These are phyloP conservation scores for Panicum virgatum DNA, from an alignment of 202 grass and related monocot genomes.

Conservation along the genomic window DNA sequence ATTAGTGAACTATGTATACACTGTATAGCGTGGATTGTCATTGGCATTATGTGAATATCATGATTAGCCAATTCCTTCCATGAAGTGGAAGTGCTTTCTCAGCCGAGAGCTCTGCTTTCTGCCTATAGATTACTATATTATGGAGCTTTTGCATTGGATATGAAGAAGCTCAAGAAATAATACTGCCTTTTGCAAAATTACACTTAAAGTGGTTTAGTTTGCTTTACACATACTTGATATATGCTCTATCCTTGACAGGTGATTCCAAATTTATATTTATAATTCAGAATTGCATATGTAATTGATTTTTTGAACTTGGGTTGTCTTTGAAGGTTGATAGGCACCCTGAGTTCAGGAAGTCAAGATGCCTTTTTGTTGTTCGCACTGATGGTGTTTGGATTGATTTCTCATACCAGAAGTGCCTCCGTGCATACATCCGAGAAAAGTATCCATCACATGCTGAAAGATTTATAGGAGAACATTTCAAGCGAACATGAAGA, in stretches of 20 bases:
- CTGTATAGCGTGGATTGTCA: background rate
- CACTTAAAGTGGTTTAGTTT: background rate
- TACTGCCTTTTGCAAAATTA: background rate
- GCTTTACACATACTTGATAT: background rate
- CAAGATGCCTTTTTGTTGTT: conserved; percentile 93
- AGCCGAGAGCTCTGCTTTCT: background rate
- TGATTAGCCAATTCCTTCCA: conserved; percentile 2
- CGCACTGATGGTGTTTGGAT: conserved; percentile 86
- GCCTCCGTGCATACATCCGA: conserved; percentile 73
- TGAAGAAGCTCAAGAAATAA: background rate
- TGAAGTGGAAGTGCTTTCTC: background rate
- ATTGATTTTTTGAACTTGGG: conserved; percentile 3
- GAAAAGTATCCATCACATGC: conserved; percentile 76
- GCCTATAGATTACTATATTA: background rate
- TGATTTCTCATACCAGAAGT: conserved; percentile 98
- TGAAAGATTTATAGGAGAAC: conserved; percentile 76
- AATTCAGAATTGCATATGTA: background rate
- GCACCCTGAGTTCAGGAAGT: conserved; percentile 79
- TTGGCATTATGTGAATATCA: background rate
- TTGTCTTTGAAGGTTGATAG: conserved; percentile 70
- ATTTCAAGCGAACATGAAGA: conserved; percentile 89
- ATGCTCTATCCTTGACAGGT: background rate
- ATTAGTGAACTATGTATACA: background rate
- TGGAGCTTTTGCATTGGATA: background rate
- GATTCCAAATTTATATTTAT: background rate